phyloP scores from a whole-genome alignment of 73 alveolate species.

The Loxodes magnus region DNA sequence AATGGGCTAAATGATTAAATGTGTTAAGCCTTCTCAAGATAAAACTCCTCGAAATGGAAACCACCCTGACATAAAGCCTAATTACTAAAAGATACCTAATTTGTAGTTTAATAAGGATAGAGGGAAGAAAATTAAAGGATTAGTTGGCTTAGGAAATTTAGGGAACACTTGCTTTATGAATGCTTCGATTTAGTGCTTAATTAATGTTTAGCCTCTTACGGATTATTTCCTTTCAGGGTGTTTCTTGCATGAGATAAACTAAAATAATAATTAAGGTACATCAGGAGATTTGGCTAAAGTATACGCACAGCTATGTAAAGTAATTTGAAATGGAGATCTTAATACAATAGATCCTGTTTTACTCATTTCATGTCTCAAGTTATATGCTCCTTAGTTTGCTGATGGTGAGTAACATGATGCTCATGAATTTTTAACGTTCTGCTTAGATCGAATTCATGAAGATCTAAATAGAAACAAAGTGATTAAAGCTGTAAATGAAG shows the following conservation, averaged over 20 bases:
- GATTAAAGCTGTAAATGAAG: conserved; percentile 37
- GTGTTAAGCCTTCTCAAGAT: no score
- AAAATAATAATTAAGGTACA: conserved; percentile 54
- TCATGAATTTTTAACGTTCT: conserved; percentile 34
- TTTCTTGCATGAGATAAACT: conserved; percentile 45
- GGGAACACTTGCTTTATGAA: conserved; percentile 90
- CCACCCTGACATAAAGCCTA: no score
- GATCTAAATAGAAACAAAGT: conserved; percentile 47
- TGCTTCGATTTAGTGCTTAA: conserved; percentile 68
- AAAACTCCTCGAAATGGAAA: no score
- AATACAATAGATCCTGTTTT: neutral
- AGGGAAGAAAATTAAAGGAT: conserved; percentile 17
- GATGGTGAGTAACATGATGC: conserved; percentile 39
- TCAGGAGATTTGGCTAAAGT: conserved; percentile 64
- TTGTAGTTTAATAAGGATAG: no score
- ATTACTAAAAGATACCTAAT: no score
- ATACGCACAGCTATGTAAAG: conserved; percentile 55
- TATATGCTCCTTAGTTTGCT: conserved; percentile 21
- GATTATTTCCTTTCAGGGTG: conserved; percentile 46
- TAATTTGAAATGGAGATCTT: conserved; percentile 40
- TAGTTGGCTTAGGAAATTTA: conserved; percentile 62
- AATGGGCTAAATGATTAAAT: no score
- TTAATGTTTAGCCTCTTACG: conserved; percentile 51
- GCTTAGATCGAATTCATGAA: conserved; percentile 32
- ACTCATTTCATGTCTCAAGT: neutral